phyloP scores from a whole-genome alignment of 2,329 filamentous ascomycete genomes.

The Biscogniauxia mediterranea region DNA sequence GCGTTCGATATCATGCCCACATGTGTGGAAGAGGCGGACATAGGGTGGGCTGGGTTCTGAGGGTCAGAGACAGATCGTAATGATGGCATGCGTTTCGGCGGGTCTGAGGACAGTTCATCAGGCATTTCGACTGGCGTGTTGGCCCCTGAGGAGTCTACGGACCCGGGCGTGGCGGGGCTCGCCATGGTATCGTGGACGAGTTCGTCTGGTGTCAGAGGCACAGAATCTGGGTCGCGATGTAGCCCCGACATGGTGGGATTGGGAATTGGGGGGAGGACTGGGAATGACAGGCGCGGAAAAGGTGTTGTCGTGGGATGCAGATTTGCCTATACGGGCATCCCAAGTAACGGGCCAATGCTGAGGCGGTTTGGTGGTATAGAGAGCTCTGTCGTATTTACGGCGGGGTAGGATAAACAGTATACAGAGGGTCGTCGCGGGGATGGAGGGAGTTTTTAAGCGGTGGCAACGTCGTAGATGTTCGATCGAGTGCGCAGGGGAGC shows the following conservation, averaged over 20 bases:
- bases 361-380: not conserved
- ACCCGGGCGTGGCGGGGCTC: conserved; percentile 44
- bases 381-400: not conserved
- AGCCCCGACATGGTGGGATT: conserved; percentile 14
- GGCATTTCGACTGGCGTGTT: conserved; percentile 47
- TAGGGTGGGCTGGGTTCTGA: conserved; percentile 46
- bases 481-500: not conserved
- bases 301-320: not conserved
- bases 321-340: not conserved
- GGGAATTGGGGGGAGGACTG: conserved; percentile 4
- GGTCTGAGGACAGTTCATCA: conserved; percentile 33
- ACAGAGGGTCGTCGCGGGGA: not conserved
- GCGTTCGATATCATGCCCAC: conserved; percentile 71
- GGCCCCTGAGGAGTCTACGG: conserved; percentile 46
- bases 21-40: conserved; percentile 83
- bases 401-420: not conserved
- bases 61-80: conserved; percentile 61
- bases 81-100: conserved; percentile 54
- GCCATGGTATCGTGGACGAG: conserved; percentile 29
- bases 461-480: not conserved
- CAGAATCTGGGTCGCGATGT: conserved; percentile 30
- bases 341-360: not conserved
- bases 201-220: conserved; percentile 49
- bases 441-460: not conserved
- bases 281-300: conserved; percentile 1